Evolutionary conservation across 2,329 filamentous ascomycete genomes (phyloP).

Genomic region (Penicillium sp.): DNA sequence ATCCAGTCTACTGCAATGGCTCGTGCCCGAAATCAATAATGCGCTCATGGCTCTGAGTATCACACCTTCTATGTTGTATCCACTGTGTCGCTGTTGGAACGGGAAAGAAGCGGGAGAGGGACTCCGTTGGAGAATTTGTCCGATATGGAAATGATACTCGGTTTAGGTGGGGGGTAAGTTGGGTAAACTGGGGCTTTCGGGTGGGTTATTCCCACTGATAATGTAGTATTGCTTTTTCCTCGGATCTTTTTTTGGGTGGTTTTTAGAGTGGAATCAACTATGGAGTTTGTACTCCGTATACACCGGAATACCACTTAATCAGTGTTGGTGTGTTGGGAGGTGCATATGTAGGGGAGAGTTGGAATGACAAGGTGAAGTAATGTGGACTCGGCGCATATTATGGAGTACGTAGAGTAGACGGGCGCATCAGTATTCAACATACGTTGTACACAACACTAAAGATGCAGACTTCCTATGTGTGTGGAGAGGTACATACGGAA

Average conservation of each 20-base stretch:
- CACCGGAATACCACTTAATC: not conserved
- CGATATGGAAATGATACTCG: constrained; percentile 8
- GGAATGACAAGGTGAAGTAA: not conserved
- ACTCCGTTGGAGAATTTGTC: constrained; percentile 1
- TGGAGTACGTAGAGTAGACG: not conserved
- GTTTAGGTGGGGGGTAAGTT: not conserved
- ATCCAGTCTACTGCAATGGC: not conserved
- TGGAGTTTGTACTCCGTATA: not conserved
- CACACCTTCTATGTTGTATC: not conserved
- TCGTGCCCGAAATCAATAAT: constrained; percentile 9
- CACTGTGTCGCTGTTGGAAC: not conserved
- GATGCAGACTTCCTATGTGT: not conserved
- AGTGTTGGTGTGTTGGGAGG: not conserved
- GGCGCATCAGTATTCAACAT: not conserved
- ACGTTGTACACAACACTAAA: not conserved
- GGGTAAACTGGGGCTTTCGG: not conserved
- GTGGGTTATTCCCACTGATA: not conserved
- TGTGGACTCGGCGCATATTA: not conserved
- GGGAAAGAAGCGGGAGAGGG: constrained; percentile 2
- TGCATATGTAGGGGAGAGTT: not conserved
- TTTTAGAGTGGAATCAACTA: not conserved
- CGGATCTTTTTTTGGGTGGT: not conserved
- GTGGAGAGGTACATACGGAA: not conserved
- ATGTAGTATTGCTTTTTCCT: not conserved
- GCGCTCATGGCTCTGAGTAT: not conserved